These are phyloP conservation scores for Ascochyta clinopodiicola DNA, from an alignment of 2,329 filamentous ascomycete genomes.

Conservation along the genomic window DNA sequence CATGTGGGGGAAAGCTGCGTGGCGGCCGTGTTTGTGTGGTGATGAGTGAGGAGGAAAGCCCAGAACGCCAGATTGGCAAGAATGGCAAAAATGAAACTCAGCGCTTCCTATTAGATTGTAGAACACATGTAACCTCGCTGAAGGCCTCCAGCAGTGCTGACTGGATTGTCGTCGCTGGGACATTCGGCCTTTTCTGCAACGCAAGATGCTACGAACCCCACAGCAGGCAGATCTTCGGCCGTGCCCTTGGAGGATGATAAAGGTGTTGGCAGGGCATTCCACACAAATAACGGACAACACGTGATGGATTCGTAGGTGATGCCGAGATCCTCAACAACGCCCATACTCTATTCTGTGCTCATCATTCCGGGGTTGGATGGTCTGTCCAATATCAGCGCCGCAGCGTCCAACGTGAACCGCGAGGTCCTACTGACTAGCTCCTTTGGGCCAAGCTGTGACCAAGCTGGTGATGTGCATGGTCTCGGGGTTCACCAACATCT, in stretches of 20 bases:
- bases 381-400: slow-evolving; percentile 14
- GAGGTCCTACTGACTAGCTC: slow-evolving; percentile 3
- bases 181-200: too few species aligned
- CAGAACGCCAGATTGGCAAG: background rate
- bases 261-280: background rate
- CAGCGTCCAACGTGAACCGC: slow-evolving; percentile 16
- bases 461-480: slow-evolving; percentile 12
- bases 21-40: background rate
- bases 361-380: background rate
- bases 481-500: slow-evolving; percentile 9
- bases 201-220: background rate
- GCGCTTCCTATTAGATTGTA: too few species aligned
- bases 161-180: too few species aligned
- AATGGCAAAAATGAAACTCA: background rate
- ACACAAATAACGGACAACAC: background rate
- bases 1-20: background rate
- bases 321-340: background rate
- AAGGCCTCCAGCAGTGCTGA: too few species aligned
- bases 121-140: too few species aligned
- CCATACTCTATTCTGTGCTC: background rate
- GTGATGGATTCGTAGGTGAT: background rate
- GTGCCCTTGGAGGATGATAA: slow-evolving; percentile 1
- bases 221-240: background rate
- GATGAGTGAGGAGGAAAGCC: background rate
- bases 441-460: slow-evolving; percentile 2